Conservation (phyloP, 139 green algal species). For the Chlorella sp. region DNA sequence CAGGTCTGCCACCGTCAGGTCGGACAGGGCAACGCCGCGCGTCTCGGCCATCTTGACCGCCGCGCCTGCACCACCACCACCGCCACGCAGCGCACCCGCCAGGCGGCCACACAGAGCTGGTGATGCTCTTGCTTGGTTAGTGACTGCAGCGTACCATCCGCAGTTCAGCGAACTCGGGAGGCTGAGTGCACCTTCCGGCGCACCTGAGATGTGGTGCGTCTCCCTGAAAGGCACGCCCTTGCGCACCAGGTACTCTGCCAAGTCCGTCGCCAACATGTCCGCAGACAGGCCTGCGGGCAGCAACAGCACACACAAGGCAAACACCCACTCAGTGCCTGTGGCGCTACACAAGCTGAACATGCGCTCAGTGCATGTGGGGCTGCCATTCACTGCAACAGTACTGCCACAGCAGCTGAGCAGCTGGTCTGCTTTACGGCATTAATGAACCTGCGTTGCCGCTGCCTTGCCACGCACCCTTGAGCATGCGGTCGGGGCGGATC, state of each 20-base stretch:
- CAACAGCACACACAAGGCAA: too few species aligned
- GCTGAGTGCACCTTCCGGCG: neutral
- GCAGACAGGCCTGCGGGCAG: constrained; percentile 71
- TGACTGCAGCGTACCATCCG: too few species aligned
- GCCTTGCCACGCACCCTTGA: constrained; percentile 16
- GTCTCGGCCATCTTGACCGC: constrained; percentile 92
- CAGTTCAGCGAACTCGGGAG: too few species aligned
- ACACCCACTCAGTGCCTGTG: too few species aligned
- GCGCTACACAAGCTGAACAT: too few species aligned
- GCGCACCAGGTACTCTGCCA: constrained; percentile 99
- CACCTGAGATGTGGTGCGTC: constrained; percentile 86
- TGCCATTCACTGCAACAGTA: too few species aligned
- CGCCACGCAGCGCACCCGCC: too few species aligned
- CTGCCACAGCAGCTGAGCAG: too few species aligned
- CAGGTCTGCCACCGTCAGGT: constrained; percentile 75
- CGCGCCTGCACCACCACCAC: constrained; percentile 60
- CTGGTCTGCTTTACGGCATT: neutral
- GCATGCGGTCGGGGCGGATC: constrained; percentile 86
- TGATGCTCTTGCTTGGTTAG: too few species aligned
- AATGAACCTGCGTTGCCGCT: neutral
- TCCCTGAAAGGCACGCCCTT: constrained; percentile 93
- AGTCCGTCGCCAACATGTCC: constrained; percentile 97
- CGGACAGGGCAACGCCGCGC: constrained; percentile 54
- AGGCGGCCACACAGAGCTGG: too few species aligned
- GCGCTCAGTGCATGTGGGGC: too few species aligned